Percentiles rank a stretch among this genome's conserved stretches.
phyloP scores from a whole-genome alignment of 352 stramenopile species.

The Saprolegnia parasitica region DNA sequence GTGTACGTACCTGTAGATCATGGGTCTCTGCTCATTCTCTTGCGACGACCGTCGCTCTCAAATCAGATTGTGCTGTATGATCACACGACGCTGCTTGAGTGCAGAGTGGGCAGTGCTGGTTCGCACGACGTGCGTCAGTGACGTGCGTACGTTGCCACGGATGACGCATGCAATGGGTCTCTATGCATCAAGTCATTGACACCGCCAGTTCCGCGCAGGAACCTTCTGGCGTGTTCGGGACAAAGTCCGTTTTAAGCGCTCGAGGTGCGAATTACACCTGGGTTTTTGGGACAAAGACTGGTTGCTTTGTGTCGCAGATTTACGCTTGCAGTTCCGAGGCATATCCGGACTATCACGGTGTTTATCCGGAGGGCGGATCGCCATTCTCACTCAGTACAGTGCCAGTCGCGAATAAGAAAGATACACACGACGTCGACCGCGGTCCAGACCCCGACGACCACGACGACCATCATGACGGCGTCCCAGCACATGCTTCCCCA shows the following conservation, averaged over 20 bases:
- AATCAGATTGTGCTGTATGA: too few relatives aligned
- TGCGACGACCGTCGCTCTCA: too few relatives aligned
- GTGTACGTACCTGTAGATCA: too few relatives aligned
- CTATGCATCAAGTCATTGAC: neutral
- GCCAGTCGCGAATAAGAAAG: neutral
- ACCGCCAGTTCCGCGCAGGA: neutral
- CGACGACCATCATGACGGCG: neutral
- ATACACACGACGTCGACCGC: neutral
- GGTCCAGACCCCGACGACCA: neutral
- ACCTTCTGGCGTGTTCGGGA: neutral
- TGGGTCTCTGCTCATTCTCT: too few relatives aligned
- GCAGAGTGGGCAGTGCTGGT: too few relatives aligned
- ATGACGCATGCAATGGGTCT: neutral
- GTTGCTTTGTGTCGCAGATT: neutral
- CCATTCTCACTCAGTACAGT: neutral
- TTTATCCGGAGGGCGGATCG: neutral
- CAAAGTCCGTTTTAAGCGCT: neutral
- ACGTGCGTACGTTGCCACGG: too few relatives aligned
- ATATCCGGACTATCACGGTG: neutral
- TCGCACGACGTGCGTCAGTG: too few relatives aligned
- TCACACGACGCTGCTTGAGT: too few relatives aligned
- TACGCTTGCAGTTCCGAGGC: neutral
- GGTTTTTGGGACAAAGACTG: neutral
- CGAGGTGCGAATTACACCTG: neutral
- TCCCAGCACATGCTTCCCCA: neutral